Conservation (phyloP, 2,329 filamentous ascomycete species). For the Parasarocladium wereldwijsianum region DNA sequence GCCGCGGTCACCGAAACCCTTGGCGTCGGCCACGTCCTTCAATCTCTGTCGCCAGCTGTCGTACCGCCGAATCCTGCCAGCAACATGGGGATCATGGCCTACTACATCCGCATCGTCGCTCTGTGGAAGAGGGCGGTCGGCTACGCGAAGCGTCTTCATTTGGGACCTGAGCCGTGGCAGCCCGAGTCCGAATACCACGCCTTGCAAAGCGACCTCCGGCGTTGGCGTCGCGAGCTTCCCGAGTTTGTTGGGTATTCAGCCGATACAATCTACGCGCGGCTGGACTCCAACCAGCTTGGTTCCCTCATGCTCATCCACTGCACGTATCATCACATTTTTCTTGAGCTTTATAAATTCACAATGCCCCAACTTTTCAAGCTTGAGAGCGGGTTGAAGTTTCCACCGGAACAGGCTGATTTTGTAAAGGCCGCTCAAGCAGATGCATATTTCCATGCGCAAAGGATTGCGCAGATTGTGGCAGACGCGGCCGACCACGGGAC, state of each 20-base stretch:
- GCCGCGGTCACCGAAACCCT: slow-evolving; percentile 24
- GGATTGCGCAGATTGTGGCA: slow-evolving; percentile 22
- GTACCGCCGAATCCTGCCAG: slow-evolving; percentile 23
- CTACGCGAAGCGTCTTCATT: slow-evolving; percentile 27
- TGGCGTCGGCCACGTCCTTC: slow-evolving; percentile 23
- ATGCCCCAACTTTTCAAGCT: slow-evolving; percentile 28
- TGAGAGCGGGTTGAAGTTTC: slow-evolving; percentile 21
- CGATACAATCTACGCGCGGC: slow-evolving; percentile 28
- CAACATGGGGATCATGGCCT: slow-evolving; percentile 28
- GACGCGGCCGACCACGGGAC: slow-evolving; percentile 25
- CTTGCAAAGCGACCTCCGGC: slow-evolving; percentile 22
- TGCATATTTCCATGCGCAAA: slow-evolving; percentile 22
- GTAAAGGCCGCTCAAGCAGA: slow-evolving; percentile 20
- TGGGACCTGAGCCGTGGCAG: slow-evolving; percentile 24
- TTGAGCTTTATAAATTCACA: slow-evolving; percentile 29
- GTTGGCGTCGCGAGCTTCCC: slow-evolving; percentile 26
- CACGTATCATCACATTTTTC: slow-evolving; percentile 29
- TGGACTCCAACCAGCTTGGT: slow-evolving; percentile 30
- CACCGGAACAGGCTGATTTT: slow-evolving; percentile 21
- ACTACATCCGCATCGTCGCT: slow-evolving; percentile 25
- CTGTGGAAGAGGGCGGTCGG: slow-evolving; percentile 25
- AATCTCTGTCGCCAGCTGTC: slow-evolving; percentile 22
- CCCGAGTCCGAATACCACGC: slow-evolving; percentile 26
- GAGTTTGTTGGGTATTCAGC: slow-evolving; percentile 27
- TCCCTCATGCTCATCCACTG: slow-evolving; percentile 28